A percentile compares a stretch with the other conserved stretches of the same genome.
phyloP scores from a whole-genome alignment of 805 yeast species.

The Myxozyma mucilagina region DNA sequence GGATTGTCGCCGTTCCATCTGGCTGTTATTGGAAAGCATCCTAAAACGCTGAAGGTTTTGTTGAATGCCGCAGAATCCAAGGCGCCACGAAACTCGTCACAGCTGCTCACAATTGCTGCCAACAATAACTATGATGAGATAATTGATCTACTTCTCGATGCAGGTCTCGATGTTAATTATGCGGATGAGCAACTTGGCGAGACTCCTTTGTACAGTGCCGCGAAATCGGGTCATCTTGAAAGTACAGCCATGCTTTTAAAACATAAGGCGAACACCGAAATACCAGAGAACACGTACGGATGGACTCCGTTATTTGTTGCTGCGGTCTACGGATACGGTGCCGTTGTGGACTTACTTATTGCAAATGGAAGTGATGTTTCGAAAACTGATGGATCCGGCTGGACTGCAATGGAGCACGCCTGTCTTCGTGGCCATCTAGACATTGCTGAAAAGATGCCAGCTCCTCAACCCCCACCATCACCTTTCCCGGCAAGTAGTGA shows the following conservation, averaged over 20 bases:
- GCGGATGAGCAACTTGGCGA: conserved; percentile 65
- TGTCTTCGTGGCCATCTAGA: conserved; percentile 81
- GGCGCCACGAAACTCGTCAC: conserved; percentile 59
- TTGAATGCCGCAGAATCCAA: conserved; percentile 46
- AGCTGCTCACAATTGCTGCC: conserved; percentile 64
- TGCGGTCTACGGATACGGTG: conserved; percentile 75
- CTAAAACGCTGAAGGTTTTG: conserved; percentile 65
- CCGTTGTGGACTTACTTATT: conserved; percentile 58
- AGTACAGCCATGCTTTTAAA: conserved; percentile 60
- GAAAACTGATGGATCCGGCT: conserved; percentile 77
- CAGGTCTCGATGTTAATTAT: conserved; percentile 65
- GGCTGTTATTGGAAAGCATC: conserved; percentile 81
- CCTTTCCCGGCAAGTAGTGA: conserved; percentile 17
- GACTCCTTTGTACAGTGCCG: conserved; percentile 79
- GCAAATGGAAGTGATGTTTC: conserved; percentile 55
- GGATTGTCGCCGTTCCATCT: conserved; percentile 77
- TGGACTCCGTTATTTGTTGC: conserved; percentile 95
- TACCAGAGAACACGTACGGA: conserved; percentile 75
- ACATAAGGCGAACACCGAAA: conserved; percentile 68
- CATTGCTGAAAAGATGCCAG: conserved; percentile 58
- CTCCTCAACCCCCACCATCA: conserved; percentile 12
- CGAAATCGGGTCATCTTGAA: conserved; percentile 58
- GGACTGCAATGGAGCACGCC: conserved; percentile 98
- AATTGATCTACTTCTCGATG: conserved; percentile 52
- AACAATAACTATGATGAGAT: conserved; percentile 63